Base-by-base conservation (phyloP, 768 basidiomycete genomes). In the Russula emetica region DNA sequence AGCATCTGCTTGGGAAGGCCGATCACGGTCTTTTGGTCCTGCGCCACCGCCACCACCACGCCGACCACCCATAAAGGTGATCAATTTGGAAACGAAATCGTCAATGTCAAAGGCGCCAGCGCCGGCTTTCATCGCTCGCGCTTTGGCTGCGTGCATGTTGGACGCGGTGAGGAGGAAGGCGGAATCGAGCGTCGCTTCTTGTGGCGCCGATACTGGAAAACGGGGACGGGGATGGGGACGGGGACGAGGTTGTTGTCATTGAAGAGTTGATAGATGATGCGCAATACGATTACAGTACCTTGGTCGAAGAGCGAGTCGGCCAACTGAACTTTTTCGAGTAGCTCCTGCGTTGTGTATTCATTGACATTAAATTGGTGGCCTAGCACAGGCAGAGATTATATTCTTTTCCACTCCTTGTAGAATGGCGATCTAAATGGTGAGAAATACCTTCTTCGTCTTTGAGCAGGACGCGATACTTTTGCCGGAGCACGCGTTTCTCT, bases 141-240 rank as follows among this genome's bases (percentile, higher is more conserved):
- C 94, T 72, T 95, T 88, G 69, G 87, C 86, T 2, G 91, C 87
- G 50, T 88, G 85, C 69, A 92, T 83, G 64, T 84, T 87, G 3
- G 92, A 87, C 13, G 88, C 85, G 71, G 85, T 83, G 2, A 90
- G 75, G 30, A 98, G 82, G 26, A 95, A 81, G 47, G 82, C 80
- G 0, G 96, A 94, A 74, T 98, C 97, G 13, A 98, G 82, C 0
- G 91, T 87, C 4, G 96, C 95, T 70, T 97, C 93, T 57, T 89
- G 86, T 16, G 59, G 57, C 28, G 60, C 64, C 8, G 55, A 51
- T n/a, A 69, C 66, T 65, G 34, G 24, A 56, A 62, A 36, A 36
- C 10, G 24, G 11, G 7, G 34, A 6, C 32, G 56, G 20, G 0
- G 16, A 9, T 16, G 18, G 18, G 34, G 34, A 7, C 1, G 6